A percentile compares a stretch with the other conserved stretches of the same genome.
phyloP scores from a whole-genome alignment of 2,329 filamentous ascomycete species.

The Fusarium sambucinum region DNA sequence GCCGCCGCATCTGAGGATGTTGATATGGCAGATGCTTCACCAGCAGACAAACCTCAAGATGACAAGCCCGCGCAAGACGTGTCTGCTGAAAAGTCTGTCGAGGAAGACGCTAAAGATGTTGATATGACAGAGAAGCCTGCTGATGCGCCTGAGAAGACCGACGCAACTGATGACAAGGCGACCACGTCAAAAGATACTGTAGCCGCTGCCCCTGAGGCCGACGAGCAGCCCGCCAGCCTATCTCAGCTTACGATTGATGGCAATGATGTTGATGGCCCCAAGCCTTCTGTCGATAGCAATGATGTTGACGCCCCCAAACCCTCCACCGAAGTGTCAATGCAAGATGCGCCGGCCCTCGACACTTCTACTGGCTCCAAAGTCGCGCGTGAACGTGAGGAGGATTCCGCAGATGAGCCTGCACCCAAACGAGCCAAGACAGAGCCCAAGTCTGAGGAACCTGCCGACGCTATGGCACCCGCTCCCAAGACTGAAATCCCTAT shows the following conservation, averaged over 20 bases:
- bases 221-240: conserved; percentile 53
- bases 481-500: not conserved
- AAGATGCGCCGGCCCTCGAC: conserved; percentile 56
- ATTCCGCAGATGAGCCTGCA: conserved; percentile 72
- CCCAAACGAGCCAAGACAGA: conserved; percentile 87
- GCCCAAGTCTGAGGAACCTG: conserved; percentile 58
- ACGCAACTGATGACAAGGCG: conserved; percentile 32
- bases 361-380: conserved; percentile 66
- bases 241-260: conserved; percentile 56
- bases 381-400: conserved; percentile 82
- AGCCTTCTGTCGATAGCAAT: conserved; percentile 54
- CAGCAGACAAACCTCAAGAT: conserved; percentile 19
- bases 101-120: conserved; percentile 39
- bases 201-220: conserved; percentile 51
- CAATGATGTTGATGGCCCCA: conserved; percentile 48
- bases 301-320: conserved; percentile 48
- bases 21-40: conserved; percentile 32
- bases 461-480: conserved; percentile 17
- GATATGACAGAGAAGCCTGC: conserved; percentile 47
- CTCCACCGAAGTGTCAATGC: conserved; percentile 63
- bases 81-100: conserved; percentile 11
- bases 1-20: conserved; percentile 21
- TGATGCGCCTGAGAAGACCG: conserved; percentile 28
- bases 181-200: conserved; percentile 35
- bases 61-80: conserved; percentile 14